Evolutionary conservation across 805 yeast genomes (phyloP).

Genomic region (Kregervanrija delftensis): DNA sequence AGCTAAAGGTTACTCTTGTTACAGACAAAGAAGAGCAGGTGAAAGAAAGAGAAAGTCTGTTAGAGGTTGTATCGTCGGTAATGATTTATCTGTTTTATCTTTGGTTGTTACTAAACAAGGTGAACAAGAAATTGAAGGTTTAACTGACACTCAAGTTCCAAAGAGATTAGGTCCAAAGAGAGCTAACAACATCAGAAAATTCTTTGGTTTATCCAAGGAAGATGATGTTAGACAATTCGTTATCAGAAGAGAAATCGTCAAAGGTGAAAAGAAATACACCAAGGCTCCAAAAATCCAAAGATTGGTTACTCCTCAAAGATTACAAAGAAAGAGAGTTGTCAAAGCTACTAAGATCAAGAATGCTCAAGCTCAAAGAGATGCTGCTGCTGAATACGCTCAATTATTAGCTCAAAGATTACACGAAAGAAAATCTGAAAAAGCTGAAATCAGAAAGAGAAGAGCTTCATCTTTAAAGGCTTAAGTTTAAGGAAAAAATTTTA

Average conservation of each 20-base stretch:
- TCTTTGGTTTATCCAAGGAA: constrained; percentile 96
- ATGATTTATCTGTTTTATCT: constrained; percentile 93
- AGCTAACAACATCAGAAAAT: constrained; percentile 99
- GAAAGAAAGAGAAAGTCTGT: constrained; percentile 99
- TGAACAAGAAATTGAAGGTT: constrained; percentile 91
- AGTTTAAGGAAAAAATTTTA: constrained; percentile 6
- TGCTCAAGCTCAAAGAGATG: constrained; percentile 99
- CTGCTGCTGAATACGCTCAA: constrained; percentile 99
- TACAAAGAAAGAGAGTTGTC: constrained; percentile 98
- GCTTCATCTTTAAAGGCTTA: constrained; percentile 96
- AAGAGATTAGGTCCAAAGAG: constrained; percentile 99
- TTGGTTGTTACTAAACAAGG: constrained; percentile 95
- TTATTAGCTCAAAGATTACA: constrained; percentile 96
- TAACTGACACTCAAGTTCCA: constrained; percentile 91
- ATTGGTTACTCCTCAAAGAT: constrained; percentile 97
- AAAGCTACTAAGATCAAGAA: constrained; percentile 89
- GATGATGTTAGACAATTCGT: constrained; percentile 88
- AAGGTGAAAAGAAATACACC: constrained; percentile 98
- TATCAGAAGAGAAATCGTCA: constrained; percentile 95
- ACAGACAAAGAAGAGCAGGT: constrained; percentile 99
- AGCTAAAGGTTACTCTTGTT: constrained; percentile 93
- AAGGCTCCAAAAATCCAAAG: constrained; percentile 99
- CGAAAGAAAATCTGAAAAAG: constrained; percentile 97
- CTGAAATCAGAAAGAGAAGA: constrained; percentile 99
- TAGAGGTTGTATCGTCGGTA: constrained; percentile 98